phyloP scores from a whole-genome alignment of 2,329 filamentous ascomycete species.

The Cladosporium halotolerans region DNA sequence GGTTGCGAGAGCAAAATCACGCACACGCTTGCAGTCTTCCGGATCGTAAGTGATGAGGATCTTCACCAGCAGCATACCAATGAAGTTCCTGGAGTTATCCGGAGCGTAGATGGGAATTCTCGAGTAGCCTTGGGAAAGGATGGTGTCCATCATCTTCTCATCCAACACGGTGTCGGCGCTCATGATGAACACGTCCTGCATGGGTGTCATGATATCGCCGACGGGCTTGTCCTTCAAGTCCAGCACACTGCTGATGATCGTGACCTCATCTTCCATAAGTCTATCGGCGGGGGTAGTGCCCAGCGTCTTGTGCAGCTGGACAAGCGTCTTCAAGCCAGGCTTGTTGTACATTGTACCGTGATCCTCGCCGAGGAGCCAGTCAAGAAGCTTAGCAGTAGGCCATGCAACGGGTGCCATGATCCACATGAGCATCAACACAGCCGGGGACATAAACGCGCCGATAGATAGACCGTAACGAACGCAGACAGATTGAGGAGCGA shows the following conservation, averaged over 20 bases:
- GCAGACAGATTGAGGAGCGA: conserved; percentile 92
- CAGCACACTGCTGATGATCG: conserved; percentile 93
- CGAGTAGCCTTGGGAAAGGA: conserved; percentile 89
- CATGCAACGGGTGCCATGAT: conserved; percentile 82
- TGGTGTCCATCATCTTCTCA: conserved; percentile 88
- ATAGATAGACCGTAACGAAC: conserved; percentile 94
- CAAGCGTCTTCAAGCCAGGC: conserved; percentile 90
- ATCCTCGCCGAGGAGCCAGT: conserved; percentile 86
- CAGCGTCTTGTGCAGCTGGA: conserved; percentile 87
- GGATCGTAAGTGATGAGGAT: conserved; percentile 98
- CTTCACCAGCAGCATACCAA: conserved; percentile 97
- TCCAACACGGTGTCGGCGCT: conserved; percentile 91
- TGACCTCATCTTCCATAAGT: conserved; percentile 94
- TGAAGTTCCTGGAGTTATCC: conserved; percentile 78
- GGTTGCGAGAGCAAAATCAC: conserved; percentile 87
- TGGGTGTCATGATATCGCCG: conserved; percentile 95
- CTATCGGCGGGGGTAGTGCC: conserved; percentile 77
- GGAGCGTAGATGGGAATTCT: conserved; percentile 89
- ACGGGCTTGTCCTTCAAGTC: conserved; percentile 96
- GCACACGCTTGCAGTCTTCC: conserved; percentile 79
- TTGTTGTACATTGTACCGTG: conserved; percentile 98
- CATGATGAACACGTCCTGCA: conserved; percentile 95
- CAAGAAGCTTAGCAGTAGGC: conserved; percentile 92
- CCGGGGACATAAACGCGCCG: conserved; percentile 85
- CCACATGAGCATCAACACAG: conserved; percentile 86